These are phyloP conservation scores for Lenzites betulinus DNA, from an alignment of 768 basidiomycete species.

Conservation along the genomic window DNA sequence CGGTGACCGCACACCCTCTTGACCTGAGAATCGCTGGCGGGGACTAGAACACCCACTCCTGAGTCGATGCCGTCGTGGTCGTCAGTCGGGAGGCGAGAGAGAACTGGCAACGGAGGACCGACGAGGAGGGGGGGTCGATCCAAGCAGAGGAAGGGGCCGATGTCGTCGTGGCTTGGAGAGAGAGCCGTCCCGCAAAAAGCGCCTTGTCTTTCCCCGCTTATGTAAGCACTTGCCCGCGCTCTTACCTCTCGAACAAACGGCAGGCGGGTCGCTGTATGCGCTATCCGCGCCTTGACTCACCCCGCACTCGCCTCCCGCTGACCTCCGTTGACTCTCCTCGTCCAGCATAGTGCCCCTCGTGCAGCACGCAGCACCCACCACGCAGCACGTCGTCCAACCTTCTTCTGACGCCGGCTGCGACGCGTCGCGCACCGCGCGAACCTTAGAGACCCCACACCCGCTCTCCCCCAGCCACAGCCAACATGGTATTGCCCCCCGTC, in stretches of 20 bases:
- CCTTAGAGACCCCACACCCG: neutral
- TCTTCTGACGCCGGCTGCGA: neutral
- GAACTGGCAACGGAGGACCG: conserved; percentile 43
- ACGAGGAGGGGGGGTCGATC: conserved; percentile 46
- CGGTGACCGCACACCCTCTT: conserved; percentile 28
- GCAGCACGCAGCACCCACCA: neutral
- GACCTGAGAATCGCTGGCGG: conserved; percentile 31
- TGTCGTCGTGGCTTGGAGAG: conserved; percentile 35
- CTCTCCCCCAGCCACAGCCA: conserved; percentile 15
- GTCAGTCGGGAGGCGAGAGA: conserved; percentile 40
- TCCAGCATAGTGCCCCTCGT: neutral
- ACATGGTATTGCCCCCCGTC: conserved; percentile 39
- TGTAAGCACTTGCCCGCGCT: conserved; percentile 21
- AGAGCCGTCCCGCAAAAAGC: conserved; percentile 16
- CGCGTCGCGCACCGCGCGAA: conserved; percentile 3
- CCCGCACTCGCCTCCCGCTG: neutral
- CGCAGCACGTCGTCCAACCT: neutral
- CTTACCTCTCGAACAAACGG: neutral
- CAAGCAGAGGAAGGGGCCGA: conserved; percentile 34
- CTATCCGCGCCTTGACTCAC: neutral
- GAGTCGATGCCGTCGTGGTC: conserved; percentile 44
- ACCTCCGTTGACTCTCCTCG: neutral
- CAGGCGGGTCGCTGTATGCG: neutral
- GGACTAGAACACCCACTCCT: conserved; percentile 34
- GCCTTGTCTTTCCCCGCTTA: conserved; percentile 27